Conservation (phyloP, 2,329 filamentous ascomycete species). For the Phoma sp. region DNA sequence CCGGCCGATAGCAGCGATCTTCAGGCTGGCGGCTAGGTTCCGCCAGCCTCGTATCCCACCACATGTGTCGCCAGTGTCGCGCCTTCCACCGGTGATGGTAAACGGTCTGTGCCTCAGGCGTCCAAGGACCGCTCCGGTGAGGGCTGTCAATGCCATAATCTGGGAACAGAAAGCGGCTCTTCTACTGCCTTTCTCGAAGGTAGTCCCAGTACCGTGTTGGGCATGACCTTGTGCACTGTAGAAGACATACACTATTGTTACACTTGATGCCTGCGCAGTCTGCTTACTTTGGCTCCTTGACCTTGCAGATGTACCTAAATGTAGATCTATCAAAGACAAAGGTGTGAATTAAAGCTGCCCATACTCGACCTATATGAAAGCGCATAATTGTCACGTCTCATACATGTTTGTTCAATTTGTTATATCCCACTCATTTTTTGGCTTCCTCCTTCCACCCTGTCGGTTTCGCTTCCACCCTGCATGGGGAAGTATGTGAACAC, state of each 20-base stretch:
- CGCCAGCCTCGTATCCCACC: constrained; percentile 4
- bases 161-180: not conserved
- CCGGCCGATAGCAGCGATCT: too few relatives aligned
- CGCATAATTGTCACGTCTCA: not conserved
- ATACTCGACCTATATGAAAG: too few relatives aligned
- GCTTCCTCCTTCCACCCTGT: not conserved
- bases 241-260: not conserved
- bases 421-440: not conserved
- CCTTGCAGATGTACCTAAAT: not conserved
- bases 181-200: not conserved
- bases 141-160: not conserved
- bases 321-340: not conserved
- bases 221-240: not conserved
- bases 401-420: not conserved
- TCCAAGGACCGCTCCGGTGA: constrained; percentile 6
- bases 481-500: not conserved
- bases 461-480: not conserved
- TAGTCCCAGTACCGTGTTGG: not conserved
- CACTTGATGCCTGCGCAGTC: not conserved
- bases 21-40: not conserved
- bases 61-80: not conserved
- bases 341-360: too few relatives aligned
- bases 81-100: not conserved
- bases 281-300: not conserved
- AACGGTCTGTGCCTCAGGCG: constrained; percentile 1